A percentile compares a stretch with the other conserved stretches of the same genome.
These are phyloP conservation scores for Aspergillus thermomutatus DNA, from an alignment of 2,329 filamentous ascomycete genomes.

Conservation along the genomic window DNA sequence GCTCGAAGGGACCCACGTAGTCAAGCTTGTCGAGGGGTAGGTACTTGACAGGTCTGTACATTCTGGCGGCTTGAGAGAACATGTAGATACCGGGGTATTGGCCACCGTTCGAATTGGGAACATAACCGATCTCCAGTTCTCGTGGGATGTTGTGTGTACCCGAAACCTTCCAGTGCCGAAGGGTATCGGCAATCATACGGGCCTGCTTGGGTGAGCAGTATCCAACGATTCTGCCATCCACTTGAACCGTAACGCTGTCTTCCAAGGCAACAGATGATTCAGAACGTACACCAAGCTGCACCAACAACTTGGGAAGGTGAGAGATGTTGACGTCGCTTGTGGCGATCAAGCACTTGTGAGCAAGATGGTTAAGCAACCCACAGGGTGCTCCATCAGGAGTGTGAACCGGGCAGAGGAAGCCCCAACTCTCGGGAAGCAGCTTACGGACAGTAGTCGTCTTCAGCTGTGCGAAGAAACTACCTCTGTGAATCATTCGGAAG, in stretches of 20 bases:
- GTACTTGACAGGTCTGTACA: constrained; percentile 91
- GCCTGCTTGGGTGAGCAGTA: constrained; percentile 87
- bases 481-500: constrained; percentile 98
- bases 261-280: constrained; percentile 74
- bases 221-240: constrained; percentile 86
- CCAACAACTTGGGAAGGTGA: constrained; percentile 67
- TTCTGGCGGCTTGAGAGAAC: constrained; percentile 77
- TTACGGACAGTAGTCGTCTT: constrained; percentile 98
- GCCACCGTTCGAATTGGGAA: constrained; percentile 84
- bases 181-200: constrained; percentile 74
- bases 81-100: constrained; percentile 96
- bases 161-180: constrained; percentile 94
- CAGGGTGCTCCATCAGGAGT: constrained; percentile 95
- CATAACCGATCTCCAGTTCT: constrained; percentile 86
- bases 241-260: constrained; percentile 82
- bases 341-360: constrained; percentile 89
- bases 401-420: constrained; percentile 94
- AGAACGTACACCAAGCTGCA: constrained; percentile 74
- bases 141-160: constrained; percentile 75
- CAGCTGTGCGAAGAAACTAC: constrained; percentile 95
- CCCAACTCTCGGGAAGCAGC: constrained; percentile 93
- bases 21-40: constrained; percentile 81
- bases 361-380: constrained; percentile 88
- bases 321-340: constrained; percentile 73
- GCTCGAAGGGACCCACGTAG: constrained; percentile 87